Base-by-base conservation (phyloP, 2,329 filamentous ascomycete genomes). In the Sarocladiaceae sp. region DNA sequence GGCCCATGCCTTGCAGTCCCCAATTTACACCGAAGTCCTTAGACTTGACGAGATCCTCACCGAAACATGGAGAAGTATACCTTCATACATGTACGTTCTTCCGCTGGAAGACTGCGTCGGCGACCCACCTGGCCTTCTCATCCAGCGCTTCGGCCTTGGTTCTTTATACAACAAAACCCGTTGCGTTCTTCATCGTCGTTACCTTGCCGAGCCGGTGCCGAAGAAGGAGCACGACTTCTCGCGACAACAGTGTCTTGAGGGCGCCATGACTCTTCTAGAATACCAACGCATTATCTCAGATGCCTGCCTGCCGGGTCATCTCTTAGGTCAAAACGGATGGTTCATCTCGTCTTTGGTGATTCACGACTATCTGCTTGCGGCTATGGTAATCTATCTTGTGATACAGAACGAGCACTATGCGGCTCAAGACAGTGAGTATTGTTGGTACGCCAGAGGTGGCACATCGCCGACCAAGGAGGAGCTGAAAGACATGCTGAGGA, bases 151-250 rank as follows among this genome's bases (percentile, higher is more conserved):
- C 45, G 74, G 73, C 2, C 56, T 80, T 4, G 66, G 65, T 3
- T 59, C 72, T 6, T 56, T 80, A 24, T 76, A 73, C 51, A 69
- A 78, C 46, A 80, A 80, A 56, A 65, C 65, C 50, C 68, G 72
- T 4, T 77, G 74, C 50, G 71, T 80, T 19, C 61, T 80, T 18
- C 76, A 80, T 53, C 66, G 76, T 6, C 68, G 69, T 3, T 77
- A 74, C 53, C 59, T 79, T 10, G 61, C 66, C 10, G 74, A 72
- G 50, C 55, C 60, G 3, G 51, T 60, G 3, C 37, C 37, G 2
- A 62, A 62, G 1, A 60, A 60, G 29, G 70, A 76, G 50, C 74
- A 76, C 50, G 65, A 68, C 35, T 41, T 41, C 37, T 78, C 76
- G 13, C 67, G 73, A 15, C 63, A 65, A 20, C 64, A 66, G 16